A percentile compares a stretch with the other conserved stretches of the same genome.
phyloP scores from a whole-genome alignment of 2,329 filamentous ascomycete genomes.

The Cadophora luteo-olivacea region DNA sequence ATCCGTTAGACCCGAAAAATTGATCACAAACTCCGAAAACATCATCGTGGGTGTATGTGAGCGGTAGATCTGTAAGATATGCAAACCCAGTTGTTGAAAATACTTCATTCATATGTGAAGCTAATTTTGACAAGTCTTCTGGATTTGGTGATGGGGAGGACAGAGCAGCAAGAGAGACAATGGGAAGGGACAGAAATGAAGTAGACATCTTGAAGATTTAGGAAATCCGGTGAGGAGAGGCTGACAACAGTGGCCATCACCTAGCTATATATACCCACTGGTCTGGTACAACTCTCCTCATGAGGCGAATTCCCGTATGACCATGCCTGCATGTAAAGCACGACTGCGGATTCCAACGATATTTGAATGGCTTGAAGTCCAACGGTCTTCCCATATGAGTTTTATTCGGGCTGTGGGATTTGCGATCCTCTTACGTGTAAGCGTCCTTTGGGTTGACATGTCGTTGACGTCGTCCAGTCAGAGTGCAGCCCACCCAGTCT shows the following conservation, averaged over 20 bases:
- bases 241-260: neutral
- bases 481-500: neutral
- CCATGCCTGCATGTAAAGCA: neutral
- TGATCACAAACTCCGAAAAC: slow-evolving; percentile 50
- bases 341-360: neutral
- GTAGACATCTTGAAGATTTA: slow-evolving; percentile 25
- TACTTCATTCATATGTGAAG: slow-evolving; percentile 48
- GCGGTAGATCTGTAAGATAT: slow-evolving; percentile 51
- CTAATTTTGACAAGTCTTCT: slow-evolving; percentile 44
- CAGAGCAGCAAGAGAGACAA: slow-evolving; percentile 50
- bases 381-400: neutral
- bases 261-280: neutral
- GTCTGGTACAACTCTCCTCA: neutral
- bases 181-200: slow-evolving; percentile 49
- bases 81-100: slow-evolving; percentile 55
- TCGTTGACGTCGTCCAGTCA: slow-evolving; percentile 9
- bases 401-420: neutral
- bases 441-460: slow-evolving; percentile 15
- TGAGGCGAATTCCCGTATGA: neutral
- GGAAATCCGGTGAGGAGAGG: neutral
- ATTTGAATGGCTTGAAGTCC: neutral
- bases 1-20: slow-evolving; percentile 45
- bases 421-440: slow-evolving; percentile 14
- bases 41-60: slow-evolving; percentile 50
- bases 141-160: slow-evolving; percentile 37